Evolutionary conservation across 805 yeast genomes (phyloP), one percentile per base, ranked within the genome.

Genomic region (Teunomyces kruisii): DNA sequence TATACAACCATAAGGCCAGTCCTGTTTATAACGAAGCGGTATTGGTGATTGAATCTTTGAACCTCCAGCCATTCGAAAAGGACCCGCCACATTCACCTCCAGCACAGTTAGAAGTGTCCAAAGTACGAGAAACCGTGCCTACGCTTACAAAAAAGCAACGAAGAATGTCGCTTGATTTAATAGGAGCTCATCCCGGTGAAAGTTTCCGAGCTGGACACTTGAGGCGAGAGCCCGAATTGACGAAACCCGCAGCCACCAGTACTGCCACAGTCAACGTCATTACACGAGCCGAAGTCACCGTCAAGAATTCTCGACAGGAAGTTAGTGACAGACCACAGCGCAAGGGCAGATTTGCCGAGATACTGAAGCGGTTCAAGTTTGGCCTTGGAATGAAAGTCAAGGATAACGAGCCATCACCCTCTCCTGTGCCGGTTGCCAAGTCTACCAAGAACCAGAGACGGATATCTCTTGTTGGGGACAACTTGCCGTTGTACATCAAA

Each of bases 401-500:
- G n/a, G 39, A 32, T 33, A 31, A 28, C 16, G 31, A 8, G 13
- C 35, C 31, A 26, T 26, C 6, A 19, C 6, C 6, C 22, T 13
- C 19, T 3, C 32, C 40, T 8, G 4, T 26, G 28, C 12, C 12
- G 28, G 28, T 26, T 10, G 12, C 28, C 9, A 26, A 26, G 28
- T 26, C 28, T 26, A 26, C 28, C 28, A 26, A 40, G 39, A 28
- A 44, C 16, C 32, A 43, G 10, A 52, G 70, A 49, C 52, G 75
- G 36, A 45, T 49, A 19, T 70, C 75, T 4, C 36, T 70, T 33
- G 71, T 70, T 16, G 71, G 67, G 2, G 69, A 65, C 29, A 59
- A 54, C 32, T 54, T 71, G 9, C 76, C 76, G 1, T 28, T 45
- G 9, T 70, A 70, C 44, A 70, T 70, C 27, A 54, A 57, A 32